Base-by-base conservation (phyloP, 164 flowering plant species). In the Berberis vulgaris region DNA sequence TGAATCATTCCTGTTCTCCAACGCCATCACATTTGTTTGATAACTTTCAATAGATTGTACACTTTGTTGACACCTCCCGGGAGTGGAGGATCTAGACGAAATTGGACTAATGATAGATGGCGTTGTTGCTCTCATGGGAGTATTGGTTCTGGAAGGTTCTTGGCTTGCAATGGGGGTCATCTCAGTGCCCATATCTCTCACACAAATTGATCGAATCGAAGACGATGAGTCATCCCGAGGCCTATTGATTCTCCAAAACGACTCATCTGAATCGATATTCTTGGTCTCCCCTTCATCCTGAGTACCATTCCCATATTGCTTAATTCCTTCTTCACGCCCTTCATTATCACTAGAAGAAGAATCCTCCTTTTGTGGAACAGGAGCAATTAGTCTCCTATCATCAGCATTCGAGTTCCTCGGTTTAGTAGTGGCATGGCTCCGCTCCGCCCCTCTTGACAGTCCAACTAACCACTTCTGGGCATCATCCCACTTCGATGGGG, bases 401-500 rank as follows among this genome's bases (percentile, higher is more conserved):
- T 93, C 98, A 0, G 97, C 97, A 69, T 88, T 88, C 11, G 97
- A 94, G 71, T 87, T 77, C 38, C 97, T 71, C 0, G 94, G 97
- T 60, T 82, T 81, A 72, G 81, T 64, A 11, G 74, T 81, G 10
- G 81, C 58, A 1, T 80, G 80, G 41, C 61, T 74, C 12, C 67
- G 79, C 6, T 86, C 87, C 53, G 80, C 81, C 5, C 82, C 83
- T 72, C 85, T 80, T 57, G 98, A 84, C 13, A 88, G 65, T 13
- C 95, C 91, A 39, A 81, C 85, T 4, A 94, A 80, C 98, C 98
- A 94, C 67, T 90, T 90, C 66, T 90, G 96, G 9, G 98, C 98
- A 74, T 94, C 98, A 62, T 94, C 98, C 98, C 98, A 94, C 74
- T 93, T 94, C 0, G 97, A 94, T 50, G 98, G 95, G 5, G 97